Percentiles rank a stretch among this genome's conserved stretches.
phyloP scores from a whole-genome alignment of 768 basidiomycete species.

The Rossbeevera mucosa region DNA sequence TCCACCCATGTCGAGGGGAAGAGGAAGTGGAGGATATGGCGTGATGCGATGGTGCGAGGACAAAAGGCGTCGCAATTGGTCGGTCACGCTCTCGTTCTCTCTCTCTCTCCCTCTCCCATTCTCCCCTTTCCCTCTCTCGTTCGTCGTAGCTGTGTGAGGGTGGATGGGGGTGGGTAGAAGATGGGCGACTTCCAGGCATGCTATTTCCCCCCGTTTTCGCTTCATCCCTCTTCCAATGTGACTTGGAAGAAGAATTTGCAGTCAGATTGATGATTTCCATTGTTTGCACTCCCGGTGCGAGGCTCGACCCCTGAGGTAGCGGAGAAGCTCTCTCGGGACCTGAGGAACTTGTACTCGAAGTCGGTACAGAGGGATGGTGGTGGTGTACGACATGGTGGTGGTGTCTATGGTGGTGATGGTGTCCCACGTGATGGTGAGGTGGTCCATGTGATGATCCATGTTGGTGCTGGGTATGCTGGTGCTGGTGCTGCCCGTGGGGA shows the following conservation, averaged over 20 bases:
- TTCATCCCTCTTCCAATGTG: conserved; percentile 40
- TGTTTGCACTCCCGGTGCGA: conserved; percentile 36
- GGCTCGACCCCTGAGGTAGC: conserved; percentile 36
- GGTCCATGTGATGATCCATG: conserved; percentile 28
- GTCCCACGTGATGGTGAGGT: conserved; percentile 45
- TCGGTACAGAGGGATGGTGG: conserved; percentile 34
- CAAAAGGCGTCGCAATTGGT: conserved; percentile 51
- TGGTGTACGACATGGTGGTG: conserved; percentile 46
- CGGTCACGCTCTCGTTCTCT: conserved; percentile 48
- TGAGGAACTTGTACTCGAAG: conserved; percentile 23
- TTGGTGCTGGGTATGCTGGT: conserved; percentile 32
- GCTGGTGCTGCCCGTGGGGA: conserved; percentile 27
- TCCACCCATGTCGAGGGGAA: conserved; percentile 43
- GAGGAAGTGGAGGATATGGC: conserved; percentile 31
- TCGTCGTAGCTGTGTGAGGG: conserved; percentile 26
- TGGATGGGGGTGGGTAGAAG: conserved; percentile 35
- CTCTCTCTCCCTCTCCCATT: conserved; percentile 22
- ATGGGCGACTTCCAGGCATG: conserved; percentile 33
- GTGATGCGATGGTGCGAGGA: conserved; percentile 44
- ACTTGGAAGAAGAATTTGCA: conserved; percentile 26
- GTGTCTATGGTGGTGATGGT: conserved; percentile 46
- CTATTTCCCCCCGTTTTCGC: conserved; percentile 22
- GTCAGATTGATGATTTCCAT: conserved; percentile 52
- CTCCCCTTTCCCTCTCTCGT: conserved; percentile 23
- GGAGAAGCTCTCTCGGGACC: conserved; percentile 25